Base-by-base conservation (phyloP, 1,284 basidiomycete genomes). In the Thecaphora frezii region DNA sequence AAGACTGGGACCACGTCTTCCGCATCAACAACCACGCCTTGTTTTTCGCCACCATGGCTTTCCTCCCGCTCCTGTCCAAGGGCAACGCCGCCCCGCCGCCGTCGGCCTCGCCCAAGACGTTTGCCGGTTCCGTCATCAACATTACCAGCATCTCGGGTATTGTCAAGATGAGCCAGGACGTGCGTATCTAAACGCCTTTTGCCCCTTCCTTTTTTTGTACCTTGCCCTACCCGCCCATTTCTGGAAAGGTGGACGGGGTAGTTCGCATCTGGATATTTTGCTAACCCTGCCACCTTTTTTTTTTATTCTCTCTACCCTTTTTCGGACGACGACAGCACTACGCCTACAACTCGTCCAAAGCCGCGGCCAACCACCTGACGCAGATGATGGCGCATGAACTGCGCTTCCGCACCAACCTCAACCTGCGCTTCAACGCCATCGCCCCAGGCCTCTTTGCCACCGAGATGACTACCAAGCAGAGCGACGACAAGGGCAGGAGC, bases 261-360 rank as follows among this genome's bases (percentile, higher is more conserved):
- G n/a, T n/a, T n/a, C n/a, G n/a, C n/a, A n/a, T n/a, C n/a, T n/a
- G n/a, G n/a, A n/a, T n/a, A n/a, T n/a, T n/a, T n/a, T n/a, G n/a
- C n/a, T n/a, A n/a, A n/a, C n/a, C n/a, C n/a, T n/a, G 8, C 2
- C 13, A n/a, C 8, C n/a, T 22, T 22, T 46, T 51, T 22, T 1
- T 19, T 30, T 9, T 16, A 33, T 25, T 18, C 44, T 26, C 28
- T n/a, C 23, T 1, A 30, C 21, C 7, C 49, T 25, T 22, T 37
- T 12, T 22, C 25, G n/a, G n/a, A n/a, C n/a, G n/a, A n/a, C n/a
- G 28, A 28, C 28, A 36, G 33, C 65, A 64, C 47, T 72, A 68
- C 37, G 69, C 71, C 16, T 75, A 75, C 58, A 75, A 75, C 25
- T 52, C 69, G 1, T 53, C 47, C 42, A 75, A 75, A 43, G 71